Evolutionary conservation across 2,329 filamentous ascomycete species (phyloP).

Genomic region (Colletotrichum sp.): DNA sequence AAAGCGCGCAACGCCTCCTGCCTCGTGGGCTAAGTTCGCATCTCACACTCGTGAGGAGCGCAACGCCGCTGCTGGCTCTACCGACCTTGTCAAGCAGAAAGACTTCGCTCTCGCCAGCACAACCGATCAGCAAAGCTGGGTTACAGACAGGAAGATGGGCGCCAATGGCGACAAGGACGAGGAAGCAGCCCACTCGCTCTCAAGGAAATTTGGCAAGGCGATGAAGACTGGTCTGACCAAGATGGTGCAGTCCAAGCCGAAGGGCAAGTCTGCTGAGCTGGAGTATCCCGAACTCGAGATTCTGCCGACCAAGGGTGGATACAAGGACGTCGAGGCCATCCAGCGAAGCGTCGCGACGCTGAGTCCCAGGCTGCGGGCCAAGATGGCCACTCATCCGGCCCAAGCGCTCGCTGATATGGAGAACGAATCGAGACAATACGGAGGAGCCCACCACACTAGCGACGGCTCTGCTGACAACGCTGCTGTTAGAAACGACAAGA

Average conservation of each 20-base stretch:
- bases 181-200: constrained; percentile 27
- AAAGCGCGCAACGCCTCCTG: constrained; percentile 25
- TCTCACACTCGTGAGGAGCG: constrained; percentile 34
- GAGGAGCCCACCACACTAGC: not conserved
- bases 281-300: constrained; percentile 42
- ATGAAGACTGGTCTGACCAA: constrained; percentile 31
- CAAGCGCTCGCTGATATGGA: constrained; percentile 11
- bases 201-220: constrained; percentile 33
- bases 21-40: constrained; percentile 39
- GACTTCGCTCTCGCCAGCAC: constrained; percentile 33
- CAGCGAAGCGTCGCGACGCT: constrained; percentile 34
- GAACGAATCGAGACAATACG: not conserved
- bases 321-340: constrained; percentile 35
- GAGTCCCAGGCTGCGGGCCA: constrained; percentile 23
- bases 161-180: not conserved
- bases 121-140: constrained; percentile 26
- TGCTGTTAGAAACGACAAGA: not conserved
- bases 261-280: constrained; percentile 15
- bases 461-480: not conserved
- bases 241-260: constrained; percentile 24
- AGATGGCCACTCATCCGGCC: not conserved
- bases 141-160: constrained; percentile 27
- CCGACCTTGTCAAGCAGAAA: constrained; percentile 29
- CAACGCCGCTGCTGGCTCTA: constrained; percentile 25
- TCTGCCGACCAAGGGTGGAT: constrained; percentile 33